phyloP scores from a whole-genome alignment of 768 basidiomycete species.

The Gymnopilus dilepis region DNA sequence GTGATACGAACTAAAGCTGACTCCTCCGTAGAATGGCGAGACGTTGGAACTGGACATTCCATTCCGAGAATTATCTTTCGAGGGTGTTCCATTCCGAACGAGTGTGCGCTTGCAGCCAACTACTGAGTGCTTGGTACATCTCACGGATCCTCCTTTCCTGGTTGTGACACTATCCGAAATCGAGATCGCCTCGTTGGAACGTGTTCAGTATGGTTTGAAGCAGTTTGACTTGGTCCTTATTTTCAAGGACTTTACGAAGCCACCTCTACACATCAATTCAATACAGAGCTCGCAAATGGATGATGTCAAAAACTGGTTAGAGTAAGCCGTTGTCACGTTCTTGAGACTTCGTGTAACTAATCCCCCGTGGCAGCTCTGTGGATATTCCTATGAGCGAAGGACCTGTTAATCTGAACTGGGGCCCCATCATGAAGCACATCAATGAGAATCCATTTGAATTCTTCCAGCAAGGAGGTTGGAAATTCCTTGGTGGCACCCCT shows the following conservation, averaged over 20 bases:
- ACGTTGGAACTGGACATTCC: constrained; percentile 94
- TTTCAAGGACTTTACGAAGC: constrained; percentile 93
- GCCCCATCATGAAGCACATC: constrained; percentile 97
- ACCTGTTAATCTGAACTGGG: constrained; percentile 98
- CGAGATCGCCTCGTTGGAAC: constrained; percentile 95
- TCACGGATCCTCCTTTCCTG: constrained; percentile 94
- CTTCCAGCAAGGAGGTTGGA: constrained; percentile 97
- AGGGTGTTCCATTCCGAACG: constrained; percentile 94
- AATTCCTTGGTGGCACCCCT: constrained; percentile 78
- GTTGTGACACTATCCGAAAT: constrained; percentile 95
- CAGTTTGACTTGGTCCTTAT: constrained; percentile 98
- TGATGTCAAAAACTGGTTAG: constrained; percentile 98
- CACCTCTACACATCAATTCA: constrained; percentile 95
- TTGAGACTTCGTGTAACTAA: constrained; percentile 14
- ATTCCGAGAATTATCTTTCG: constrained; percentile 96
- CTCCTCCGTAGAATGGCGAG: constrained; percentile 59
- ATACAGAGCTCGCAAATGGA: constrained; percentile 91
- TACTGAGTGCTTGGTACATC: constrained; percentile 94
- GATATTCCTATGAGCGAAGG: constrained; percentile 96
- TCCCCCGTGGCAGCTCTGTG: constrained; percentile 70
- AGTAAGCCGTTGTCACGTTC: constrained; percentile 58
- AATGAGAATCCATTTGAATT: constrained; percentile 96
- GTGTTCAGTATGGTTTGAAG: constrained; percentile 94
- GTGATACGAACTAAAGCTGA: constrained; percentile 6
- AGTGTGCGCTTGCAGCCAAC: constrained; percentile 95